Conservation (phyloP, 345 rosid genomes). For the Eucalyptus grandis region DNA sequence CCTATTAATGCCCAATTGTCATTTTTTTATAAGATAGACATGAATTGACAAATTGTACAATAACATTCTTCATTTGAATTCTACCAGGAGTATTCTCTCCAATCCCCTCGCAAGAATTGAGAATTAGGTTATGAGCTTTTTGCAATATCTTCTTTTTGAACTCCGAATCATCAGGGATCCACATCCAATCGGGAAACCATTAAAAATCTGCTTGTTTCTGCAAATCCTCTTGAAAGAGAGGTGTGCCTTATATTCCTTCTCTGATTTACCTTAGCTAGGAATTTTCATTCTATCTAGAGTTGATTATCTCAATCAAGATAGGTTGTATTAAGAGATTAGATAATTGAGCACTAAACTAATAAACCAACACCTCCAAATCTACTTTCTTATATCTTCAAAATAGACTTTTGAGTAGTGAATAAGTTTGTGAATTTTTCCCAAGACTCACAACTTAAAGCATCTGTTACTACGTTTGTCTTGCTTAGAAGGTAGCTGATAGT, state of each 20-base stretch:
- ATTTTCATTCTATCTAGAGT: not conserved
- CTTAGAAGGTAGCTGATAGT: not conserved
- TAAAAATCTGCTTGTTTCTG: not conserved
- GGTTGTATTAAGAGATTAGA: not conserved
- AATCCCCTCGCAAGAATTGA: not conserved
- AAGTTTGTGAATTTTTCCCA: not conserved
- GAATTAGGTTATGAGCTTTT: not conserved
- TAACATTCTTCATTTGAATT: not conserved
- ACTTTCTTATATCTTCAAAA: not conserved
- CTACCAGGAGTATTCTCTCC: not conserved
- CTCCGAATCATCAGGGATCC: not conserved
- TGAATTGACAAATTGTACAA: not conserved
- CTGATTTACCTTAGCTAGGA: not conserved
- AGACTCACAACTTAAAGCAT: not conserved
- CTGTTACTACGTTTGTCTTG: not conserved
- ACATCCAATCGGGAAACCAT: not conserved
- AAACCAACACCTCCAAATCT: not conserved
- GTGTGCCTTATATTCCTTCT: not conserved
- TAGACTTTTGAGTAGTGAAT: not conserved
- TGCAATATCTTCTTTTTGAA: not conserved
- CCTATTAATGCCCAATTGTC: not conserved
- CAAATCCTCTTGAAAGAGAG: no score
- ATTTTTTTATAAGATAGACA: no score
- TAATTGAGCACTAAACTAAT: not conserved
- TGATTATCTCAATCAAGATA: not conserved